Evolutionary conservation across 768 basidiomycete genomes (phyloP).

Genomic region (Peribolospora baueri): DNA sequence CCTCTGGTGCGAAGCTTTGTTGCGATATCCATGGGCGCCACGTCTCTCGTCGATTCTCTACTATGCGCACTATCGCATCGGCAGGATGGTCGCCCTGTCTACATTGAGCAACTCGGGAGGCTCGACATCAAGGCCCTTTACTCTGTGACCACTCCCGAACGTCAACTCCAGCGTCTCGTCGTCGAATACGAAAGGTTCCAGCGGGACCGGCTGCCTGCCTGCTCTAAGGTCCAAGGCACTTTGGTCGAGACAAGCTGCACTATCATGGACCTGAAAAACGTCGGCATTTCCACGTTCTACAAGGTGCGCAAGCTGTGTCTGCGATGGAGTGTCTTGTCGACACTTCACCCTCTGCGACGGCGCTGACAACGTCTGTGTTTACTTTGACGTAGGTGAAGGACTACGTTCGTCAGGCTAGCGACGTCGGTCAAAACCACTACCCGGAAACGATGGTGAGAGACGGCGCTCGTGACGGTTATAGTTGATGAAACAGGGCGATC

Average conservation of each 20-base stretch:
- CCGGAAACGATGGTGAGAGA: slow-evolving; percentile 36
- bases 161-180: slow-evolving; percentile 68
- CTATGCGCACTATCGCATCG: not conserved
- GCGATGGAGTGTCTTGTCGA: slow-evolving; percentile 1
- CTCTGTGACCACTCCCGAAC: slow-evolving; percentile 54
- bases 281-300: slow-evolving; percentile 49
- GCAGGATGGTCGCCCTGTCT: slow-evolving; percentile 82
- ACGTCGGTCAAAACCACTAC: slow-evolving; percentile 71
- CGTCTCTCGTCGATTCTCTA: not conserved
- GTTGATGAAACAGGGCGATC: too few species aligned
- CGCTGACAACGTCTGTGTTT: not conserved
- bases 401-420: slow-evolving; percentile 51
- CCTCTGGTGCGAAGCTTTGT: not conserved
- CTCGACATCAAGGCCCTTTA: slow-evolving; percentile 71
- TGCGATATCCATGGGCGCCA: not conserved
- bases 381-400: slow-evolving; percentile 34
- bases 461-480: too few species aligned
- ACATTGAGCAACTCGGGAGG: slow-evolving; percentile 76
- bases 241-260: slow-evolving; percentile 94
- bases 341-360: not conserved
- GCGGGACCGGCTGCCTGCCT: slow-evolving; percentile 47
- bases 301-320: slow-evolving; percentile 22
- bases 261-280: slow-evolving; percentile 61
- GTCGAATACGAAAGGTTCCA: slow-evolving; percentile 81
- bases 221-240: slow-evolving; percentile 39